Base-by-base conservation (phyloP, 179 eudicot genomes). In the Patellifolia procumbens region DNA sequence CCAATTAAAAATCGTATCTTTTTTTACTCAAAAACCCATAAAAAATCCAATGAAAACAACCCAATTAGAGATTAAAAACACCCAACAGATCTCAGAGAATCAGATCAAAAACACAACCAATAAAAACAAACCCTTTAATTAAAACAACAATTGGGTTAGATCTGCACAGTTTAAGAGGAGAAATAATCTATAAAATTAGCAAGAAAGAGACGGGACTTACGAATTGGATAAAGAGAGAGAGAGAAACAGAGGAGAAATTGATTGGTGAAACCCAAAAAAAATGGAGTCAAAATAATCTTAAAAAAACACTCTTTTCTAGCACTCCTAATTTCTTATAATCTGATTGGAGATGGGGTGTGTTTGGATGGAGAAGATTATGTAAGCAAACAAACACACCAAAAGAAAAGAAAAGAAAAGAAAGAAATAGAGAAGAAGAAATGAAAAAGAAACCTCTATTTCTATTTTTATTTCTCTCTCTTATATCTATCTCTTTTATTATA, bases 201-300 rank as follows among this genome's bases (percentile, higher is more conserved):
- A 52, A 61, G 79, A 81, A 58, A 81, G 76, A 62, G 86, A 83
- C 53, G 26, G 79, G 74, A 81, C 84, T 81, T 77, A 81, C 77
- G 53, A 77, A 73, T 76, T 80, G 74, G 73, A 45, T 70, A 56
- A 37, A 73, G 72, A 67, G 52, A 67, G n/a, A n/a, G 79, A 22
- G 61, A 77, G 55, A 53, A 22, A 35, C 13, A 74, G 63, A 22
- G 26, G 19, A 39, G 55, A 13, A 17, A 5, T 81, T 73, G 72
- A 87, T 85, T 87, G 89, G 84, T 22, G 46, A 59, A 49, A 62
- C 53, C 64, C n/a, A 31, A 48, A 70, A 49, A 51, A 74, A 63
- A 5, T 6, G 10, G 73, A 60, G 46, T 65, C 49, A 46, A 60
- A 65, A 64, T 78, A n/a, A 72, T 16, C 45, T 73, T 60, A 37